Conservation (phyloP, 2,329 filamentous ascomycete genomes). For the Ploettnerulaceae sp. region DNA sequence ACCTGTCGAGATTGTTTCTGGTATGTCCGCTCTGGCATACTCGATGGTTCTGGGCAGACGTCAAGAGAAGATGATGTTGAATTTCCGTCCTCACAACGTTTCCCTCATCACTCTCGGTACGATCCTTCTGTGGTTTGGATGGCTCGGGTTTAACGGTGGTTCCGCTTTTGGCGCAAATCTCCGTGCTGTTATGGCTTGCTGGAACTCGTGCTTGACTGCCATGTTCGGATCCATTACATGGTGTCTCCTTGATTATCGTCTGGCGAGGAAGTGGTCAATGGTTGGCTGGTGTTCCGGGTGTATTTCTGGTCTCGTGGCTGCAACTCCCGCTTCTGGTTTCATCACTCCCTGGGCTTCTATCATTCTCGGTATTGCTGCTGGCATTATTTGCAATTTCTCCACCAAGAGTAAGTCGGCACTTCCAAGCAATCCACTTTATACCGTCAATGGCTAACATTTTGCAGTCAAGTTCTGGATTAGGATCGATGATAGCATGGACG, state of each 20-base stretch:
- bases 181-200: constrained; percentile 92
- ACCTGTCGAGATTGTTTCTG: constrained; percentile 94
- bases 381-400: constrained; percentile 61
- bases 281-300: constrained; percentile 69
- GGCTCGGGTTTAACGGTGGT: constrained; percentile 98
- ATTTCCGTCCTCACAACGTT: constrained; percentile 98
- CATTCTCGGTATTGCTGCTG: constrained; percentile 61
- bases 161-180: constrained; percentile 92
- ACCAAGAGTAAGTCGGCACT: constrained; percentile 47
- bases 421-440: neutral
- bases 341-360: constrained; percentile 64
- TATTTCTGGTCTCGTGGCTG: constrained; percentile 66
- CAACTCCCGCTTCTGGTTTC: constrained; percentile 64
- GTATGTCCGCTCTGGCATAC: constrained; percentile 89
- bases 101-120: constrained; percentile 95
- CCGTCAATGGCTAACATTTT: constrained; percentile 14
- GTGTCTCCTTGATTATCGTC: constrained; percentile 92
- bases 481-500: constrained; percentile 68
- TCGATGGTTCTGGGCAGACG: constrained; percentile 92
- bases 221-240: constrained; percentile 90
- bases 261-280: constrained; percentile 48
- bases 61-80: constrained; percentile 99
- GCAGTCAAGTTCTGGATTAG: constrained; percentile 45
- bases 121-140: constrained; percentile 95
- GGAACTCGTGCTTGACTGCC: constrained; percentile 80